Conservation (phyloP, 2,329 filamentous ascomycete genomes). For the Amphichorda felina region DNA sequence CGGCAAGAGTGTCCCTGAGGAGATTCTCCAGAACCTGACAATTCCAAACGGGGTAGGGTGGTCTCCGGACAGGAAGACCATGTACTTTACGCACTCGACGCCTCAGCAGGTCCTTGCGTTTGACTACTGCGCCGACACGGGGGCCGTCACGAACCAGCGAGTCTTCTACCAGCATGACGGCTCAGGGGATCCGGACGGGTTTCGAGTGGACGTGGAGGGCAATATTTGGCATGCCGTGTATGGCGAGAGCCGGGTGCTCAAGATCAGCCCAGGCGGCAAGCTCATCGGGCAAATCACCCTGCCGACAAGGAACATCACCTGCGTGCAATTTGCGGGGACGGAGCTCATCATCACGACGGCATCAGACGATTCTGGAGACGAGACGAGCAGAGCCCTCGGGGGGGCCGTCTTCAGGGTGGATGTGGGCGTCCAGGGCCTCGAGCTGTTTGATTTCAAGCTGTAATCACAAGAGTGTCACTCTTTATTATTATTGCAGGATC, state of each 20-base stretch:
- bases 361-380: conserved; percentile 46
- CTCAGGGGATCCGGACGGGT: conserved; percentile 66
- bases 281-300: conserved; percentile 64
- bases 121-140: conserved; percentile 57
- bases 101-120: conserved; percentile 59
- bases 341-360: conserved; percentile 73
- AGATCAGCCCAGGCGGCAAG: conserved; percentile 57
- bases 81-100: conserved; percentile 71
- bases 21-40: conserved; percentile 50
- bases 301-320: conserved; percentile 71
- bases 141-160: conserved; percentile 54
- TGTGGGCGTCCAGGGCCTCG: conserved; percentile 58
- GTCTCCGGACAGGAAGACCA: conserved; percentile 7
- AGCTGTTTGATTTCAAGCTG: conserved; percentile 49
- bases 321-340: conserved; percentile 65
- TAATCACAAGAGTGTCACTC: no score
- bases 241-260: conserved; percentile 63
- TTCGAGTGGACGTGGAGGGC: conserved; percentile 73
- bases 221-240: conserved; percentile 84
- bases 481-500: no score
- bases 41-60: conserved; percentile 42
- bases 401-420: conserved; percentile 68
- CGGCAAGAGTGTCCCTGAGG: conserved; percentile 43
- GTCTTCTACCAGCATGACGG: conserved; percentile 61
- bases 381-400: conserved; percentile 48